These are phyloP conservation scores for Rhizoctonia solani DNA, from an alignment of 1,284 basidiomycete species.

Conservation along the genomic window DNA sequence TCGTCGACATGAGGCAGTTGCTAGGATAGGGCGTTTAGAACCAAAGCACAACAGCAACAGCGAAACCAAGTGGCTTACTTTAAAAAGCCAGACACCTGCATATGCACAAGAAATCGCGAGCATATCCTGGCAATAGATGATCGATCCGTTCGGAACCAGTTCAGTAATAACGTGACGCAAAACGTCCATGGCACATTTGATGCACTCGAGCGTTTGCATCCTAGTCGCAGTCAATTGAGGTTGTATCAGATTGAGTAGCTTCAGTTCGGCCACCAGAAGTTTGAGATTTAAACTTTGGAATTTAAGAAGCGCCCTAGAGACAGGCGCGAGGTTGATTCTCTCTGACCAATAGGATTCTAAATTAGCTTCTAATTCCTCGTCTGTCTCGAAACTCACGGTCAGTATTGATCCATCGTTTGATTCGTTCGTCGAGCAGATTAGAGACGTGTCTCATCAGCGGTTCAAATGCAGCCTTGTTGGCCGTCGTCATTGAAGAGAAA, in stretches of 20 bases:
- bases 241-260: constrained; percentile 5
- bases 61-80: neutral
- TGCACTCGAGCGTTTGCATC: constrained; percentile 25
- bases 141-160: constrained; percentile 1
- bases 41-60: neutral
- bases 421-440: constrained; percentile 6
- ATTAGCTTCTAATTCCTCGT: neutral
- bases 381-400: neutral
- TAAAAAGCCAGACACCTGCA: constrained; percentile 26
- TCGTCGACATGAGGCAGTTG: constrained; percentile 28
- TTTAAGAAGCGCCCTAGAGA: constrained; percentile 11
- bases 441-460: constrained; percentile 18
- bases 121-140: constrained; percentile 20
- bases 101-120: constrained; percentile 5
- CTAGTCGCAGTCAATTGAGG: constrained; percentile 13
- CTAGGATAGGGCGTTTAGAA: neutral
- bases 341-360: too few relatives aligned
- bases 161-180: neutral
- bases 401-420: constrained; percentile 6
- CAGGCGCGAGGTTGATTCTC: constrained; percentile 9
- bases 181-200: constrained; percentile 27
- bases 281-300: constrained; percentile 9
- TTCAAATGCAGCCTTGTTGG: constrained; percentile 18
- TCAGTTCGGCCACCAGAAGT: constrained; percentile 14
- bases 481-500: constrained; percentile 17